Conservation (phyloP, 169 alveolate species). For the Plasmodium coatneyi region DNA sequence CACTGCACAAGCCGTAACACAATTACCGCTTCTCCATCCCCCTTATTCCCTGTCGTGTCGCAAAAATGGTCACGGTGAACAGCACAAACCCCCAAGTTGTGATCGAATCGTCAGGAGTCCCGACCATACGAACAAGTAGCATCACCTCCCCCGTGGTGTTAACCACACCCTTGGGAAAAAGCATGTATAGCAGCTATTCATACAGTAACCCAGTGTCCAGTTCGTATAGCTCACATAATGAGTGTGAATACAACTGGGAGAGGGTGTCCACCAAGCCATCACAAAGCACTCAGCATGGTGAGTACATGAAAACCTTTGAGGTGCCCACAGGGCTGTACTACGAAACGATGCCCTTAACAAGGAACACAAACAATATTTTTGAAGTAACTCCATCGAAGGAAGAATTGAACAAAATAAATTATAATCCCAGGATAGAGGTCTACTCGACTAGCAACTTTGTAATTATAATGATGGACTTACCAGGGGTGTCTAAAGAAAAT, state of each 20-base stretch:
- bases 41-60: neutral
- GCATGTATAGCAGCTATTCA: slow-evolving; percentile 32
- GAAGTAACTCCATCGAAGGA: slow-evolving; percentile 71
- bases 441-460: slow-evolving; percentile 67
- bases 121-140: neutral
- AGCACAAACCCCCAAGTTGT: slow-evolving; percentile 35
- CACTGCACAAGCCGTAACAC: neutral
- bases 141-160: neutral
- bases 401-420: slow-evolving; percentile 55
- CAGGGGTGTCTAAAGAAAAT: slow-evolving; percentile 62
- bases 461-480: slow-evolving; percentile 63
- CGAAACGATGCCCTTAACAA: slow-evolving; percentile 65
- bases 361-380: slow-evolving; percentile 48
- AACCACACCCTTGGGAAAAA: slow-evolving; percentile 35
- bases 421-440: slow-evolving; percentile 55
- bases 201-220: slow-evolving; percentile 40
- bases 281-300: slow-evolving; percentile 7
- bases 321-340: slow-evolving; percentile 10
- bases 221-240: slow-evolving; percentile 43
- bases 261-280: slow-evolving; percentile 7
- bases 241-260: slow-evolving; percentile 45
- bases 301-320: slow-evolving; percentile 49
- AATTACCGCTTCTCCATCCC: neutral
- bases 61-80: slow-evolving; percentile 17
- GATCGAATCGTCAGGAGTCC: slow-evolving; percentile 29